Evolutionary conservation across 1,284 basidiomycete species (phyloP), one percentile per base, ranked within the genome.

Genomic region (Cutaneotrichosporon cavernicola): DNA sequence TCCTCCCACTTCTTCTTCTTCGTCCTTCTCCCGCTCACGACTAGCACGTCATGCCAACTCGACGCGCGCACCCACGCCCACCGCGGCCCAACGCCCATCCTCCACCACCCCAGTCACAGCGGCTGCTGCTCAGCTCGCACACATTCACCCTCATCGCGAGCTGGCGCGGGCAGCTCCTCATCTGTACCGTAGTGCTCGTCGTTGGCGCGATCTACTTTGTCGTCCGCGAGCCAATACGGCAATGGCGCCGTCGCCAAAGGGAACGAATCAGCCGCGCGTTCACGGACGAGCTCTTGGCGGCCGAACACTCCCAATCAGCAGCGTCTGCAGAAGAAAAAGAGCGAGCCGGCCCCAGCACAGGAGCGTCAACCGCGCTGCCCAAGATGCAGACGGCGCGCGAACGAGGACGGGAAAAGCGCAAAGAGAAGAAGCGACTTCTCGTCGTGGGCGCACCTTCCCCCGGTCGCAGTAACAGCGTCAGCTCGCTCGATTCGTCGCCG

Each of bases 81-180:
- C 58, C 56, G 52, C 56, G 31, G 18, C 49, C 36, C 26, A 32
- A 26, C 62, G 16, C 52, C 60, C 21, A 46, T 46, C 18, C 43
- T 3, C 16, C 55, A 13, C 16, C 55, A 8, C 36, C 22, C 31
- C 49, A 34, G 21, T 18, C 38, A 26, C 57, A 55, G 21, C 69
- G 70, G 30, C 66, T 77, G 30, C 66, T 77, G 16, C 60, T 76
- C 6, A 70, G 71, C 47, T 67, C 72, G 30, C 71, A 71, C 22
- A 76, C 77, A 5, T 70, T 77, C 56, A 73, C 76, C 7, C 73
- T 73, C 60, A 68, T 79, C 53, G 76, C 75, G 5, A 76, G 72
- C 53, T 79, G 77, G 77, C 72, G 74, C n/a, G 77, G 77, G 13
- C 77, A 79, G 63, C 69, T 79, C n/a, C 61, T 77, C 34, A 73